phyloP scores from a whole-genome alignment of 768 basidiomycete species.

The Boletus coccyginus region DNA sequence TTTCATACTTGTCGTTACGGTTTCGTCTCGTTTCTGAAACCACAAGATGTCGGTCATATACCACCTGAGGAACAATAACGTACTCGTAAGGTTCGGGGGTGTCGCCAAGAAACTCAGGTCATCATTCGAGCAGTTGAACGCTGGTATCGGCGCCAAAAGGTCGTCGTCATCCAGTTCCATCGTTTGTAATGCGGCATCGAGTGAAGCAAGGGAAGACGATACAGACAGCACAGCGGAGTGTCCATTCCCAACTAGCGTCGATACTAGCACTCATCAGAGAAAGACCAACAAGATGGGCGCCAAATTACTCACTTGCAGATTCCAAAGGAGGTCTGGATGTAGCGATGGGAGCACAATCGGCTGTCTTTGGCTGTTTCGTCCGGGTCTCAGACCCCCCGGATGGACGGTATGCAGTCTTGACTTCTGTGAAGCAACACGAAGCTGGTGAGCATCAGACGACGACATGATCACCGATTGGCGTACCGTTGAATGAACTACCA shows the following conservation, averaged over 20 bases:
- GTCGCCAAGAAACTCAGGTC: conserved; percentile 7
- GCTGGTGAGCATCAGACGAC: background rate
- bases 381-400: conserved; percentile 17
- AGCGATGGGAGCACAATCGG: background rate
- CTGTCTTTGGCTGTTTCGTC: conserved; percentile 2
- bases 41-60: background rate
- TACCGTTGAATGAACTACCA: conserved; percentile 4
- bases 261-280: conserved; percentile 7
- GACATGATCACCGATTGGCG: background rate
- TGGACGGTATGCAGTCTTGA: conserved; percentile 6
- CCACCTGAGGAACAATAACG: background rate
- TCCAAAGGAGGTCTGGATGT: background rate
- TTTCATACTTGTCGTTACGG: background rate
- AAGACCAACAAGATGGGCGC: background rate
- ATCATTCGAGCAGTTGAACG: background rate
- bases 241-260: background rate
- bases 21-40: background rate
- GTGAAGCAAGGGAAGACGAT: conserved; percentile 14
- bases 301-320: conserved; percentile 7
- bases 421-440: conserved; percentile 1
- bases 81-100: background rate
- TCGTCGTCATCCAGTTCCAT: background rate
- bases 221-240: background rate
- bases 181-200: conserved; percentile 13
- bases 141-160: conserved; percentile 1